Conservation (phyloP, 305 asterid genomes). For the Fraxinus nigra region DNA sequence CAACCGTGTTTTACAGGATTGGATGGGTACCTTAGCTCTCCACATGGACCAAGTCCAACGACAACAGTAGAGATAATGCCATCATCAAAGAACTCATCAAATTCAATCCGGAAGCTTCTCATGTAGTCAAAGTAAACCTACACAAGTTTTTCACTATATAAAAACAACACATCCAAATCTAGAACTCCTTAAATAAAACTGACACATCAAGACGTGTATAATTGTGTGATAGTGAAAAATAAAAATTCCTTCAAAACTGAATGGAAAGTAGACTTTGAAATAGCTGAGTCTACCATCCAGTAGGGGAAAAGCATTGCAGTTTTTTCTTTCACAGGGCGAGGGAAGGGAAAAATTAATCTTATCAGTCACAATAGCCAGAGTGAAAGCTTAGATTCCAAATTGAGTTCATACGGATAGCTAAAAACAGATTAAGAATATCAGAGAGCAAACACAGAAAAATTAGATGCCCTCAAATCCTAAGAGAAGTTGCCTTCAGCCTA, state of each 20-base stretch:
- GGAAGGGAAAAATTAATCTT: constrained; percentile 1
- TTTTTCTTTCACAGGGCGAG: not conserved
- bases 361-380: not conserved
- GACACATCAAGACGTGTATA: constrained; percentile 7
- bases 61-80: constrained; percentile 61
- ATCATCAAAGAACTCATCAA: constrained; percentile 63
- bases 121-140: constrained; percentile 80
- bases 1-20: constrained; percentile 69
- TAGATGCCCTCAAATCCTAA: not conserved
- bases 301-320: constrained; percentile 1
- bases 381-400: not conserved
- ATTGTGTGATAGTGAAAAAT: constrained; percentile 1
- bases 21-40: constrained; percentile 72
- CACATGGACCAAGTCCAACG: constrained; percentile 76
- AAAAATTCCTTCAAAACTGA: constrained; percentile 4
- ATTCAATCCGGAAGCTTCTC: constrained; percentile 82
- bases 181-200: constrained; percentile 12
- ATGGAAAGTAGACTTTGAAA: constrained; percentile 6
- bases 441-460: not conserved
- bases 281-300: constrained; percentile 4
- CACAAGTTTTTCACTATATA: constrained; percentile 30
- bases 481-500: constrained; percentile 5
- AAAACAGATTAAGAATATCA: not conserved
- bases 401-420: constrained; percentile 2
- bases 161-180: constrained; percentile 16